Evolutionary conservation across 768 basidiomycete species (phyloP).

Genomic region (Phlebiopsis flavidoalba): DNA sequence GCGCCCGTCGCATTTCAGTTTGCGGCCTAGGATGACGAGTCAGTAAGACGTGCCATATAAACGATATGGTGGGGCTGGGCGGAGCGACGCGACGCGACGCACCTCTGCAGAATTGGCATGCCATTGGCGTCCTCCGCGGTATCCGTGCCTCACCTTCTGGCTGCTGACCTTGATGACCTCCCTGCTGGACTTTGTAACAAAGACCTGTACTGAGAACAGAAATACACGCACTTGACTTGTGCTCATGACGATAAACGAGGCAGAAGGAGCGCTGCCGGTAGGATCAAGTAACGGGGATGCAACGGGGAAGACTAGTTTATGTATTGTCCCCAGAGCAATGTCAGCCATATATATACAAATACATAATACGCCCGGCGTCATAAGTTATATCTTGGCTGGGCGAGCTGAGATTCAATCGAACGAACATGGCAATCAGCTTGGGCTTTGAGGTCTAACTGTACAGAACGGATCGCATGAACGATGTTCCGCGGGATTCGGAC

Average conservation of each 20-base stretch:
- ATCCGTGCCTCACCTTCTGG: conserved; percentile 6
- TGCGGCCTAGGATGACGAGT: conserved; percentile 41
- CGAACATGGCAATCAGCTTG: not conserved
- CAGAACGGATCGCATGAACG: not conserved
- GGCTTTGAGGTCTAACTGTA: not conserved
- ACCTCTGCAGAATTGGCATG: conserved; percentile 73
- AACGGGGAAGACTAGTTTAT: not conserved
- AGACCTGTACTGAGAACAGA: not conserved
- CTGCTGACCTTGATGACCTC: conserved; percentile 1
- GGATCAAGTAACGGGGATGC: not conserved
- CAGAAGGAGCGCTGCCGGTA: not conserved
- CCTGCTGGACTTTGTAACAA: not conserved
- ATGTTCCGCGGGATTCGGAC: not conserved
- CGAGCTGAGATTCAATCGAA: not conserved
- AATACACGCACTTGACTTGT: not conserved
- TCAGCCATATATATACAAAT: not conserved
- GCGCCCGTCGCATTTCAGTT: conserved; percentile 70
- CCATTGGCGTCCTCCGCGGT: conserved; percentile 57
- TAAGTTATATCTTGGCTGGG: not conserved
- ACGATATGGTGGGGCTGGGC: not conserved
- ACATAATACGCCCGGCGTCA: not conserved
- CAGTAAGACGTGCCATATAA: not conserved
- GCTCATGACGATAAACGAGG: not conserved
- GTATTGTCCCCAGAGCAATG: not conserved
- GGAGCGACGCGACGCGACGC: not conserved